Base-by-base conservation (phyloP, 2,329 filamentous ascomycete genomes). In the Arthroderma sp. region DNA sequence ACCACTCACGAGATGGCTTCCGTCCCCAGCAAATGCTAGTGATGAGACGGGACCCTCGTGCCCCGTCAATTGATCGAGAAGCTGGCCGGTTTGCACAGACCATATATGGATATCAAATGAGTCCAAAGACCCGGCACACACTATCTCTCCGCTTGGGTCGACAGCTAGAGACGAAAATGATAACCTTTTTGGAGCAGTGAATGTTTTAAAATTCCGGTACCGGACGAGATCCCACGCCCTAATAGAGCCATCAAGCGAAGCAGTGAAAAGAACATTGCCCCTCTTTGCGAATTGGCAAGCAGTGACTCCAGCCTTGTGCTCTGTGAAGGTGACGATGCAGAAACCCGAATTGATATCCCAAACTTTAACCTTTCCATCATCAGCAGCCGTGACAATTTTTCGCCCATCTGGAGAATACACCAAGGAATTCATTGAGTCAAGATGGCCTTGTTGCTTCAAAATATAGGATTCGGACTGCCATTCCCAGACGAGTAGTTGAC, bases 401-500 rank as follows among this genome's bases (percentile, higher is more conserved):
- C 94, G 85, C 4, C 91, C 89, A 57, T 95, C 89, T 0, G 91
- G 88, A 4, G 91, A 89, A 64, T 96, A 98, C 6, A 84, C 82
- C 3, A 98, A 72, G 0, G 87, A 77, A 63, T 96, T 96, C 77
- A 96, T 88, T 2, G 86, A 83, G 61, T 98, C 91, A 52, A 94
- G 88, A 64, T 98, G 91, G 0, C 89, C 91, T 63, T 96, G 91
- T 59, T 98, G 91, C 66, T 98, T 98, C 40, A 98, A 71, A 47
- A 98, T 93, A 63, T 98, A 98, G 4, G 89, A 96, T 64, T 98
- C 93, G 0, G 91, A 98, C 61, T 96, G 89, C 88, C 93, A 98
- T 62, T 98, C 91, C 91, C 91, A 98, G 3, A 98, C 91, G 3
- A 98, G 69, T n/a, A 98, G 72, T 60, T 98, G 91, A 0, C 93